phyloP scores from a whole-genome alignment of 257 asterid genomes.

The Perilla frutescens region DNA sequence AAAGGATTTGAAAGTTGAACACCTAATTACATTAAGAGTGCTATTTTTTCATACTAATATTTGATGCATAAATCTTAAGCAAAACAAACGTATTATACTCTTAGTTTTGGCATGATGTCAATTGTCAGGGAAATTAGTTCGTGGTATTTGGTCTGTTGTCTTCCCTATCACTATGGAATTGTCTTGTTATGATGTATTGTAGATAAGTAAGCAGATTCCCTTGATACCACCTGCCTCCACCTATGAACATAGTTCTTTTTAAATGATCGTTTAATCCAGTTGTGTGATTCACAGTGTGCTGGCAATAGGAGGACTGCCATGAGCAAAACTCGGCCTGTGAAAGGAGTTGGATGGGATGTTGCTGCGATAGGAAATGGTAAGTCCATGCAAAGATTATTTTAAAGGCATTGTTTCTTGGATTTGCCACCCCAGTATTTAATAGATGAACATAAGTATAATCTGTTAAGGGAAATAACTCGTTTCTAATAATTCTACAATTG shows the following conservation, averaged over 20 bases:
- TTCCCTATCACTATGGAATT: neutral
- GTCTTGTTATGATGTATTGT: neutral
- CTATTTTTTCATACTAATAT: neutral
- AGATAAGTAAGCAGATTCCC: neutral
- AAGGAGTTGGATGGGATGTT: slow-evolving; percentile 97
- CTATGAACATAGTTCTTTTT: neutral
- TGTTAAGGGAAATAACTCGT: neutral
- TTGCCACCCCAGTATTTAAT: slow-evolving; percentile 17
- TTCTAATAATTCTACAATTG: neutral
- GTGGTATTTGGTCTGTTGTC: neutral
- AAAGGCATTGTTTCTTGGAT: slow-evolving; percentile 2
- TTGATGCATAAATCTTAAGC: neutral
- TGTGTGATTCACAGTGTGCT: slow-evolving; percentile 71
- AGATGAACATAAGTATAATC: slow-evolving; percentile 4
- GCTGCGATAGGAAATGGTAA: slow-evolving; percentile 96
- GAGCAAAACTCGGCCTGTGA: slow-evolving; percentile 83
- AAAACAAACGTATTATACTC: neutral
- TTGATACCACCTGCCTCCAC: neutral
- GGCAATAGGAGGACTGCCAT: slow-evolving; percentile 98
- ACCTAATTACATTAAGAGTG: neutral
- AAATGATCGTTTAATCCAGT: slow-evolving; percentile 9
- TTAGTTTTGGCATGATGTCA: slow-evolving; percentile 8
- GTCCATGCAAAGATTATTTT: slow-evolving; percentile 30
- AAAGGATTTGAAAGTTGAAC: neutral
- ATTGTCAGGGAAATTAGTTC: neutral